Conservation (phyloP, 164 flowering plant genomes). For the Dillenia turbinata region DNA sequence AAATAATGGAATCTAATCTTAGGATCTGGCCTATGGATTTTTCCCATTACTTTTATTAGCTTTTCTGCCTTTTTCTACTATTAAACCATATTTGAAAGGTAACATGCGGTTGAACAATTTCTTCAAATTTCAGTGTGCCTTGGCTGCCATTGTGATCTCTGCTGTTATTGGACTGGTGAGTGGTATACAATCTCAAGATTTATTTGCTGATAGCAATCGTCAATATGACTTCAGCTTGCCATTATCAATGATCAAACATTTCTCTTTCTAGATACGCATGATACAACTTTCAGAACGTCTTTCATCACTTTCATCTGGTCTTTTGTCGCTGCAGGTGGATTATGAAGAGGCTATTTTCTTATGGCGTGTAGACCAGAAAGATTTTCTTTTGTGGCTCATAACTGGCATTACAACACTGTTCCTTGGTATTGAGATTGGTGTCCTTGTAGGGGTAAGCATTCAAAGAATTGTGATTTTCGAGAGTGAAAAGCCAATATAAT, state of each 20-base stretch:
- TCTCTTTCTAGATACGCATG: no score
- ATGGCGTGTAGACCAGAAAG: constrained; percentile 91
- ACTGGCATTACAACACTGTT: constrained; percentile 69
- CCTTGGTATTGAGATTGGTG: constrained; percentile 96
- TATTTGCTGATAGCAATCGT: no score
- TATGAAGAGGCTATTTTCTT: constrained; percentile 92
- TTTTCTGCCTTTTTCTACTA: no score
- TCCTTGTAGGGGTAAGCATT: constrained; percentile 79
- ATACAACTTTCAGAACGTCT: background rate
- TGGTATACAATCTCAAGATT: background rate
- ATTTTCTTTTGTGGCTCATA: constrained; percentile 89
- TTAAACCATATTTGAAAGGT: no score
- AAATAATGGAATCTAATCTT: no score
- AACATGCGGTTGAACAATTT: no score
- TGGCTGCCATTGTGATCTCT: constrained; percentile 96
- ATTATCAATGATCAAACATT: no score
- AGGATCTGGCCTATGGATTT: no score
- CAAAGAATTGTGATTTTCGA: background rate
- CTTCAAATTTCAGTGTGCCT: constrained; percentile 60
- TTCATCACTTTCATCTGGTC: constrained; percentile 3
- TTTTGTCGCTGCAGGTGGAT: constrained; percentile 68
- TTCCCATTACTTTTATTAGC: no score
- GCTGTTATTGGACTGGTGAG: constrained; percentile 95
- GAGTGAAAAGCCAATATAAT: no score
- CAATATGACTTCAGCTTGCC: no score